Evolutionary conservation across 331 rosid genomes (phyloP), one percentile per base, ranked within the genome.

Genomic region (Stylosanthes scabra): DNA sequence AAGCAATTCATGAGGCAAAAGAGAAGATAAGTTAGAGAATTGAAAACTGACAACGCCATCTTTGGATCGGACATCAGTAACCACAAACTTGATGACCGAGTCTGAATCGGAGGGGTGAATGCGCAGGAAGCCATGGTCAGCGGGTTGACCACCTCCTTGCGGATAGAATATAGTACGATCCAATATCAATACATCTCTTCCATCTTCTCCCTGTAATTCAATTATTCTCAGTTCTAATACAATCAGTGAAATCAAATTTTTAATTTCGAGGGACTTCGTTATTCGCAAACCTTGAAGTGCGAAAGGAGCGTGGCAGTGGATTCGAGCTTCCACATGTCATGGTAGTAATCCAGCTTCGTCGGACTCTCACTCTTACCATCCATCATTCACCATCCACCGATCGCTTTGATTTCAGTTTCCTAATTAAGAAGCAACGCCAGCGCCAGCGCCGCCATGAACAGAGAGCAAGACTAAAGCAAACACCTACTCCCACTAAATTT

Each of bases 81-180:
- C 93, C 66, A 75, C 45, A 71, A 91, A 89, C 70, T 83, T 87
- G 79, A 78, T 13, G 20, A 74, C 81, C 1, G 52, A 47, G 52
- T 0, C 54, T 4, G 2, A 5, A 49, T 49, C 16, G 5, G 79
- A 84, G 11, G 75, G 82, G 39, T 45, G 41, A 54, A 81, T 11
- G 46, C 1, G 39, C 62, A 89, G 44, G 77, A 81, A 77, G 11
- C 97, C 97, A 20, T 85, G 73, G 76, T 91, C 89, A 0, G 96
- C 87, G 0, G 96, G 90, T 54, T 91, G 96, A 14, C 96, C 97
- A 50, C 97, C 96, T 50, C 97, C 97, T 86, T 91, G 97, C 3
- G 97, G 97, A 76, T 91, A 74, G 70, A 89, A 91, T 37, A 86
- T 85, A 9, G 92, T 88, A 49, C 84, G 87, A 58, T 91, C 95